Percentiles rank a stretch among this genome's conserved stretches.
phyloP scores from a whole-genome alignment of 441 rosid genomes.

The Flueggea neowawraea region DNA sequence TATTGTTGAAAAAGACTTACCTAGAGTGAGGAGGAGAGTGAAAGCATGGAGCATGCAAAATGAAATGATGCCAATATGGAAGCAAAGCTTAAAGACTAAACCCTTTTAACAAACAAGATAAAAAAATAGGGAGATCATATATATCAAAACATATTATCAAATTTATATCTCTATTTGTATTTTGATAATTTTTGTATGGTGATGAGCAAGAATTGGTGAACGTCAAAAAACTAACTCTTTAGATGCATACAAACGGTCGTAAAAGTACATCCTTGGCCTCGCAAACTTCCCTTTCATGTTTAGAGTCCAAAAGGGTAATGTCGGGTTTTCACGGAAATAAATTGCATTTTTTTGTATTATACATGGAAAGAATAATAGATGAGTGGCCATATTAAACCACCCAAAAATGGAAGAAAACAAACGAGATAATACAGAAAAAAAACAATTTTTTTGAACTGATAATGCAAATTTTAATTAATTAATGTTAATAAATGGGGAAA shows the following conservation, averaged over 20 bases:
- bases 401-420: slow-evolving; percentile 10
- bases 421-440: too few relatives aligned
- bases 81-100: slow-evolving; percentile 23
- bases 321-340: background rate
- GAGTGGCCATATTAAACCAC: slow-evolving; percentile 3
- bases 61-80: slow-evolving; percentile 8
- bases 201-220: too few relatives aligned
- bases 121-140: slow-evolving; percentile 9
- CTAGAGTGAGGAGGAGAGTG: slow-evolving; percentile 30
- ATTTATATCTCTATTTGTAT: slow-evolving; percentile 3
- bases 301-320: slow-evolving; percentile 13
- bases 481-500: too few relatives aligned
- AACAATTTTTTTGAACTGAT: too few relatives aligned
- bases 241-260: too few relatives aligned
- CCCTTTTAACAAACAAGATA: slow-evolving; percentile 12
- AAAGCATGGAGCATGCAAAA: slow-evolving; percentile 17
- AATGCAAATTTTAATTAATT: too few relatives aligned
- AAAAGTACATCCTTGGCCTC: too few relatives aligned
- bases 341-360: too few relatives aligned
- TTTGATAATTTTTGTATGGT: too few relatives aligned
- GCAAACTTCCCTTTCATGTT: too few relatives aligned
- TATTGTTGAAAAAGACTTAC: slow-evolving; percentile 28
- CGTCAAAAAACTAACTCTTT: too few relatives aligned
- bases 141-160: slow-evolving; percentile 8
- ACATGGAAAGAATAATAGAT: background rate